Evolutionary conservation across 106 monocot genomes (phyloP).

Genomic region (Platanthera zijinensis): DNA sequence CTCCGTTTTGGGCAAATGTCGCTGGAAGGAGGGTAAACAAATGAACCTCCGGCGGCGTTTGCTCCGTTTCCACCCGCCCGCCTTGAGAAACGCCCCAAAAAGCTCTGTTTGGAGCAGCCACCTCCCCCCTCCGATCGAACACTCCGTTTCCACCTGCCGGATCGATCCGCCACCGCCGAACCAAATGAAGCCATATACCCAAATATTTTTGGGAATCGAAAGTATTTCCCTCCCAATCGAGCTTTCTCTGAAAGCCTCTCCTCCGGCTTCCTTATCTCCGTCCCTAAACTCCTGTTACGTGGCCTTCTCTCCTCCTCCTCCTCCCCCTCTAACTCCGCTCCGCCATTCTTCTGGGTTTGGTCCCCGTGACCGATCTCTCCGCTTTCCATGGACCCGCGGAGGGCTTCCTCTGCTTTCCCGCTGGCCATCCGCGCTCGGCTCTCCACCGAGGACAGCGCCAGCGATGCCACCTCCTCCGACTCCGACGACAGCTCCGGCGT

Average conservation of each 20-base stretch:
- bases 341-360: not conserved
- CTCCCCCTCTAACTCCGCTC: not conserved
- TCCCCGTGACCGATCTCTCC: not conserved
- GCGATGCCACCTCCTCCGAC: not conserved
- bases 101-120: too few relatives aligned
- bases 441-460: not conserved
- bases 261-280: not conserved
- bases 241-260: not conserved
- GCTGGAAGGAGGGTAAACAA: too few relatives aligned
- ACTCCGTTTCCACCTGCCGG: too few relatives aligned
- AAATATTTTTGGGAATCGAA: not conserved
- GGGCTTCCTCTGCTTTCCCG: not conserved
- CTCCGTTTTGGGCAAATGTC: too few relatives aligned
- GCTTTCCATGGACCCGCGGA: not conserved
- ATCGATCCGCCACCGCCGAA: too few relatives aligned
- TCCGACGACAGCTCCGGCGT: not conserved
- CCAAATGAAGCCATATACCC: too few relatives aligned
- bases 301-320: not conserved
- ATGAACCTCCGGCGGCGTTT: too few relatives aligned
- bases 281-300: not conserved
- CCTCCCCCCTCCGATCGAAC: too few relatives aligned
- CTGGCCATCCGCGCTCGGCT: conserved; percentile 5
- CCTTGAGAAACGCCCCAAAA: too few relatives aligned
- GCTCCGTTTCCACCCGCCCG: too few relatives aligned
- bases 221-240: not conserved